These are phyloP conservation scores for Vaccinium myrtillus DNA, from an alignment of 148 eudicot species.

Conservation along the genomic window DNA sequence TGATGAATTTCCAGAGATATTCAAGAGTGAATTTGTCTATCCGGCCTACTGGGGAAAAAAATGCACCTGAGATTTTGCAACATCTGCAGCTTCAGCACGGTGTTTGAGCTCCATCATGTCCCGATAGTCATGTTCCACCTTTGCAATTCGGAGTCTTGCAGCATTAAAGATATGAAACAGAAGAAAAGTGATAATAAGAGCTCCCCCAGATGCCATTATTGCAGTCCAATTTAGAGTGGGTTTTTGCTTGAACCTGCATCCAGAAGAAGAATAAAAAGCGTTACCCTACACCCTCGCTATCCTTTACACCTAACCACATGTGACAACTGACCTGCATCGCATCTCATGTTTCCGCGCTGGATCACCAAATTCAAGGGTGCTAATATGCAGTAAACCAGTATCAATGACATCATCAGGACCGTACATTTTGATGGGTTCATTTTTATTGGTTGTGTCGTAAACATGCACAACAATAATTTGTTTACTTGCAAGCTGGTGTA, in stretches of 20 bases:
- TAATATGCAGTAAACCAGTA: conserved; percentile 60
- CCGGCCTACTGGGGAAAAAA: neutral
- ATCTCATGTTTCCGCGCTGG: conserved; percentile 90
- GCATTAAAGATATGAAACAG: conserved; percentile 58
- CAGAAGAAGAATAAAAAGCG: neutral
- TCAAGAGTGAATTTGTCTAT: neutral
- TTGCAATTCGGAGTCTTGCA: conserved; percentile 57
- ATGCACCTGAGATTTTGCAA: conserved; percentile 87
- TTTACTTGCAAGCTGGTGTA: conserved; percentile 93
- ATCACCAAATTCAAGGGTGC: conserved; percentile 91
- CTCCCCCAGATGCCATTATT: conserved; percentile 44
- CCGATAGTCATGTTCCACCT: conserved; percentile 56
- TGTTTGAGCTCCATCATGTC: conserved; percentile 68
- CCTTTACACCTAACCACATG: neutral
- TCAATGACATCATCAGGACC: conserved; percentile 58
- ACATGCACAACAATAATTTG: conserved; percentile 88
- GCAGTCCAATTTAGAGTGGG: conserved; percentile 74
- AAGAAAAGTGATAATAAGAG: conserved; percentile 59
- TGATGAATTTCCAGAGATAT: neutral
- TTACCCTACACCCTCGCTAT: neutral
- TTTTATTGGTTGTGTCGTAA: conserved; percentile 68
- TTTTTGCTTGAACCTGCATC: conserved; percentile 66
- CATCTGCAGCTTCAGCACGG: conserved; percentile 94
- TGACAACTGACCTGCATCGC: conserved; percentile 76
- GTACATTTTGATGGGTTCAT: conserved; percentile 69